Evolutionary conservation across 2,329 filamentous ascomycete genomes (phyloP), one percentile per base, ranked within the genome.

Genomic region (Phyllosticta citriasiana): DNA sequence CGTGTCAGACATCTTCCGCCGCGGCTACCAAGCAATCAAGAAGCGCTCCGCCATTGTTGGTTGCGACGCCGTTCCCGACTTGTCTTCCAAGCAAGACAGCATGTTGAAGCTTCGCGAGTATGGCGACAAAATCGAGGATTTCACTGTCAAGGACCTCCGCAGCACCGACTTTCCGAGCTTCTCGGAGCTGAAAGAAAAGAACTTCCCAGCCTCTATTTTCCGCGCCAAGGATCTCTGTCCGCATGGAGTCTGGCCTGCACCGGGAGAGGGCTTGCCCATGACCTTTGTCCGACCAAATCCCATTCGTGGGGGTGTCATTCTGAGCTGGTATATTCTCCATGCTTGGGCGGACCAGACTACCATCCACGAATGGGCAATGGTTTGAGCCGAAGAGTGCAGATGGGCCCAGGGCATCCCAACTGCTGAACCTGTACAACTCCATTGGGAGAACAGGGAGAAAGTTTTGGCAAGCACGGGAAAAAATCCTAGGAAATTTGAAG

Each of bases 291-390:
- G 53, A 19, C 47, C 57, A 2, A 59, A 59, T 26, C 53, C 35
- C 47, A 59, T 59, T 12, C 2, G n/a, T 1, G 57, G 50, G 14
- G 57, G 57, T 14, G 10, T 59, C 25, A 59, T 59, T 10, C 47
- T 59, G 25, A 53, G 25, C 25, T 59, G 50, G 57, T 53, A 12
- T 27, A 59, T 59, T 25, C 24, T 59, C n/a, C 57, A 59, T 50
- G 50, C 26, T 10, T 51, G 26, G 19, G 47, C 24, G 16, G 57
- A 59, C 25, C 25, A 40, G 9, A 59, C 50, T 3, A 59, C 57
- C 2, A 27, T 33, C 25, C 52, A 59, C 50, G 53, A 51, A 24
- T 59, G 47, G 47, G 35, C 57, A 12, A n/a, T 40, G 50, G n/a
- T 59, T 24, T 53, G 47, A 25, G 57, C 57, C 9, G 27, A 52